Base-by-base conservation (phyloP, 2,329 filamentous ascomycete genomes). In the Claviceps spartinae region DNA sequence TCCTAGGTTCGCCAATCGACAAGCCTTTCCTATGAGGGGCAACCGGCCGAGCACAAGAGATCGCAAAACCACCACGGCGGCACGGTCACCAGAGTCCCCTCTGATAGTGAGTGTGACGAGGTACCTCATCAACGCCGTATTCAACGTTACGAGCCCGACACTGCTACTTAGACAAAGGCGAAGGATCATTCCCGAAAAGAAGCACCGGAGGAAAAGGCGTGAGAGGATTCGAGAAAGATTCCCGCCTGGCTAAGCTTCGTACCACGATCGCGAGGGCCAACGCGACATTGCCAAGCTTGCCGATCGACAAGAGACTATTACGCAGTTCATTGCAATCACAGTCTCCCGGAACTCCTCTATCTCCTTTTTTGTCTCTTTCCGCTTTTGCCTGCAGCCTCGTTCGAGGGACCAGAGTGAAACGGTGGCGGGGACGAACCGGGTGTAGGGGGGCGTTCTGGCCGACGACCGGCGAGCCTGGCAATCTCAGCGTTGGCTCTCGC, bases 401-500 rank as follows among this genome's bases (percentile, higher is more conserved):
- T 30, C 8, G 26, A 30, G 26, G 8, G 7, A 30, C 26, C 7
- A 30, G 26, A 30, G 8, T 30, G 26, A 30, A 8, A 30, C 26
- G 26, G 26, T 30, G 26, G 26, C 2, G 26, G 26, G 26, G 26
- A 30, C 8, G 26, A 9, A 30, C 8, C 9, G 9, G 30, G 30
- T 11, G 8, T 34, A 34, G 30, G 30, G 30, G 30, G 30, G 4
- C 9, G 30, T 11, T 34, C 9, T 9, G 30, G 30, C 30, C 3
- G 30, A 22, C 22, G 22, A 22, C 22, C 22, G 22, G 22, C 61
- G 9, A 72, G 69, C 54, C 58, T 63, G 52, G 66, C 62, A 50
- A 75, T 75, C 53, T 67, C 65, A 37, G 65, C 64, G 51, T 75
- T 75, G 51, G 69, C 68, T 51, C 63, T 63, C 7, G 63, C 64